These are phyloP conservation scores for Saccharomycopsis fodiens DNA, from an alignment of 805 yeast genomes.

Conservation along the genomic window DNA sequence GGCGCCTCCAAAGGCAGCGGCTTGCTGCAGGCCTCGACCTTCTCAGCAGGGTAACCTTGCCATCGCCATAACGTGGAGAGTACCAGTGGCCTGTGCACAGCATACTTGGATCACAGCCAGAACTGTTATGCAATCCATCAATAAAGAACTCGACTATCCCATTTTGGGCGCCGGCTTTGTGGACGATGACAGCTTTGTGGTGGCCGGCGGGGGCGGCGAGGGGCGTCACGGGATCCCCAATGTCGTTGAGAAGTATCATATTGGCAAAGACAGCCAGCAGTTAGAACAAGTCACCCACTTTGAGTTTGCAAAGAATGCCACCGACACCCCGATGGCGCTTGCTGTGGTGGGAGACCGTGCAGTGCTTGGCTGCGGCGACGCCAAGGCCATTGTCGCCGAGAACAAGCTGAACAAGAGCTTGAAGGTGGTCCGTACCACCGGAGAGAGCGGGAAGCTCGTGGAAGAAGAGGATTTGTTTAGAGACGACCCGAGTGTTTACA, in stretches of 20 bases:
- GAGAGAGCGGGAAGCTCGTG: constrained; percentile 1
- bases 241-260: constrained; percentile 35
- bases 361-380: constrained; percentile 73
- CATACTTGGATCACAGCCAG: no score
- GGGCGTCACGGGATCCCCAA: constrained; percentile 88
- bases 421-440: constrained; percentile 37
- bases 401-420: constrained; percentile 29
- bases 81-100: no score
- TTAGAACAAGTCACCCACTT: constrained; percentile 1
- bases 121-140: no score
- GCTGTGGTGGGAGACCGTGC: constrained; percentile 40
- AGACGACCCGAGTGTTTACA: constrained; percentile 1
- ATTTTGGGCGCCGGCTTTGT: constrained; percentile 71
- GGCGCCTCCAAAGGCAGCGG: no score
- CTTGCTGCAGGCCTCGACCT: no score
- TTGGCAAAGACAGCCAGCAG: constrained; percentile 4
- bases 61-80: no score
- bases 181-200: constrained; percentile 49
- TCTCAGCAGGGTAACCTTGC: no score
- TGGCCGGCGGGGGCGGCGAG: constrained; percentile 96
- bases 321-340: constrained; percentile 70
- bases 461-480: background rate
- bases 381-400: constrained; percentile 41
- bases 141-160: constrained; percentile 65
- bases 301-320: constrained; percentile 10